Conservation (phyloP, 164 flowering plant species). For the Cinnamomum chago region DNA sequence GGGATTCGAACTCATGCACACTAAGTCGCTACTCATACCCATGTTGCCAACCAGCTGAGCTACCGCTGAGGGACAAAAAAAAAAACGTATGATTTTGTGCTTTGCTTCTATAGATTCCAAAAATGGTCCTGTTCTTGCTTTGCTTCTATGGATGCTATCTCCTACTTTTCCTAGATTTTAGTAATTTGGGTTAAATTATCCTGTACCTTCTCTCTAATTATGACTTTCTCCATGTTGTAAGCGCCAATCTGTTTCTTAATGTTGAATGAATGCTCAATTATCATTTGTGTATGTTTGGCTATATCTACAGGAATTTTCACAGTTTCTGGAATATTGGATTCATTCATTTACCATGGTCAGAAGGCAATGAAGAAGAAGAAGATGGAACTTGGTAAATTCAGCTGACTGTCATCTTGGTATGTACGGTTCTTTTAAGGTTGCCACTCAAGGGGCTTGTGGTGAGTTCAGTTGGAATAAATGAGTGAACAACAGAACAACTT, state of each 20-base stretch:
- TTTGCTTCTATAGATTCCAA: no score
- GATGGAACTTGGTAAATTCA: constrained; percentile 53
- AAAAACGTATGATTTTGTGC: no score
- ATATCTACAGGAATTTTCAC: constrained; percentile 56
- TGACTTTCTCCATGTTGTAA: no score
- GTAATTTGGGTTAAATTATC: no score
- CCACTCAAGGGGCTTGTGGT: neutral
- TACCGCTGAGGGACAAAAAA: no score
- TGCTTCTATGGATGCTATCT: no score
- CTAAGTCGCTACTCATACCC: no score
- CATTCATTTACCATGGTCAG: constrained; percentile 64
- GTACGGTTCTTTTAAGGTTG: neutral
- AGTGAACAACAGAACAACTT: neutral
- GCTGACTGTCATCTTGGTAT: neutral
- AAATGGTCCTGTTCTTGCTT: no score
- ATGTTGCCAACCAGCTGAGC: no score
- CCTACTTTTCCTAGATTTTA: no score
- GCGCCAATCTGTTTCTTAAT: neutral
- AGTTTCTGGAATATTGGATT: constrained; percentile 62
- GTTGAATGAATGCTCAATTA: neutral
- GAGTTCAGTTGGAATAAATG: neutral
- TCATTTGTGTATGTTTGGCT: constrained; percentile 3
- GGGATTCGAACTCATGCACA: no score
- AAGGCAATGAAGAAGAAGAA: constrained; percentile 61
- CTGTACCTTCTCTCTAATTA: no score